phyloP scores from a whole-genome alignment of 176 grass and related monocot genomes.

The Dendrocalamus sinicus region DNA sequence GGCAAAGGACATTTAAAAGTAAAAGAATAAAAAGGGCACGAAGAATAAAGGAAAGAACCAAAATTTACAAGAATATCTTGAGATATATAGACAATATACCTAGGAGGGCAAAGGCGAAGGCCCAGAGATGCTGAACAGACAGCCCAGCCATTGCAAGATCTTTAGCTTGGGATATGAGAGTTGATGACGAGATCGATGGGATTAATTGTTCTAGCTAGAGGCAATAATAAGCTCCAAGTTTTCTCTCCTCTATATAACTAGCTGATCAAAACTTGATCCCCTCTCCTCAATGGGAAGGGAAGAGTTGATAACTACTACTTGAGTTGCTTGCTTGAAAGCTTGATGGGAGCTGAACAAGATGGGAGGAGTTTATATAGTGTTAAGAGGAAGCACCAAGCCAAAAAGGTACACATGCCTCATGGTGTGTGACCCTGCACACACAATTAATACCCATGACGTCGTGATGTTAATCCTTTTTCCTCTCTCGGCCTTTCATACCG shows the following conservation, averaged over 20 bases:
- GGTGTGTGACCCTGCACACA: slow-evolving; percentile 20
- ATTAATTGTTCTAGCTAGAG: background rate
- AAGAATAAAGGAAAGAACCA: background rate
- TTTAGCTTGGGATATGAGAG: background rate
- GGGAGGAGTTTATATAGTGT: slow-evolving; percentile 43
- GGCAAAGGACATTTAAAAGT: background rate
- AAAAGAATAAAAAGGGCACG: background rate
- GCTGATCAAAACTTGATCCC: background rate
- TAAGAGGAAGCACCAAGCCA: background rate
- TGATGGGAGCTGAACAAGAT: slow-evolving; percentile 21
- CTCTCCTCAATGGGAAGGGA: background rate
- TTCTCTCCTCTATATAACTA: background rate
- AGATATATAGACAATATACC: slow-evolving; percentile 34
- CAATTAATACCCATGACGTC: background rate
- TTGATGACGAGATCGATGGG: background rate
- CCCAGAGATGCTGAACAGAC: slow-evolving; percentile 63
- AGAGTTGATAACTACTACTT: background rate
- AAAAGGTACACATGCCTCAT: slow-evolving; percentile 31
- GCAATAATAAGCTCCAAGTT: background rate
- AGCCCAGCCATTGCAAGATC: slow-evolving; percentile 58
- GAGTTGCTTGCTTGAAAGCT: slow-evolving; percentile 29
- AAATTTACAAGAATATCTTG: background rate
- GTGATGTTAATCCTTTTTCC: background rate
- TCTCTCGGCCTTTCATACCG: background rate
- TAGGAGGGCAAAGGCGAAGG: slow-evolving; percentile 67